Evolutionary conservation across 768 basidiomycete genomes (phyloP), one percentile per base, ranked within the genome.

Genomic region (Suillus plorans): DNA sequence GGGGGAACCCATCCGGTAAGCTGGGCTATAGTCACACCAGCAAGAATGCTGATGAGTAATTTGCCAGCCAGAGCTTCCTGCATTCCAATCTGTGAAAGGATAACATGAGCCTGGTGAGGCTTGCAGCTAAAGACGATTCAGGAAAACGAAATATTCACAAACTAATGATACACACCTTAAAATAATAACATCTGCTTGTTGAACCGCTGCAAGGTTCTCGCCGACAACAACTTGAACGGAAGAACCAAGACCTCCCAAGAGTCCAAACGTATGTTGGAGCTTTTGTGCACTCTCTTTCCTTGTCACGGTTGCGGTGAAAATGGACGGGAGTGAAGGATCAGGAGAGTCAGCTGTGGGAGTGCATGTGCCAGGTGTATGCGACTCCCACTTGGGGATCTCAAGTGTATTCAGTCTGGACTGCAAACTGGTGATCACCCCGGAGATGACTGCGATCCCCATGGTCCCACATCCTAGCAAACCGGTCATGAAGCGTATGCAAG

Each of bases 381-480:
- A 85, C 74, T 88, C 87, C 88, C 88, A 89, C 73, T 89, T 88
- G 47, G 74, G 76, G 31, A 71, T 52, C 64, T 73, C 66, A 57
- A 62, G 64, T n/a, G 64, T 56, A 56, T 73, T 68, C 59, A 61
- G 78, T 72, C 66, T 83, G 72, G 83, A 72, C 58, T 94, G 85
- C 50, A 98, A 86, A 72, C 92, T 92, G 67, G 89, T 86, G 60
- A 97, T 81, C 49, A 98, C 91, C 53, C 97, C 97, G 28, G 97
- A 96, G 58, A 95, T 85, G 75, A 99, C 85, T 64, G 97, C 95
- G 70, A 98, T 79, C 64, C 97, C 97, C 97, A 99, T 99, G 13
- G 97, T 99, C 64, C 97, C 97, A 77, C 97, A 99, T 83, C 97
- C 97, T 90, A 71, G 64, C 66, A 63, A 31, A 61, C 70, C 63